Conservation (phyloP, 148 eudicot species). For the Pharnaceum exiguum region DNA sequence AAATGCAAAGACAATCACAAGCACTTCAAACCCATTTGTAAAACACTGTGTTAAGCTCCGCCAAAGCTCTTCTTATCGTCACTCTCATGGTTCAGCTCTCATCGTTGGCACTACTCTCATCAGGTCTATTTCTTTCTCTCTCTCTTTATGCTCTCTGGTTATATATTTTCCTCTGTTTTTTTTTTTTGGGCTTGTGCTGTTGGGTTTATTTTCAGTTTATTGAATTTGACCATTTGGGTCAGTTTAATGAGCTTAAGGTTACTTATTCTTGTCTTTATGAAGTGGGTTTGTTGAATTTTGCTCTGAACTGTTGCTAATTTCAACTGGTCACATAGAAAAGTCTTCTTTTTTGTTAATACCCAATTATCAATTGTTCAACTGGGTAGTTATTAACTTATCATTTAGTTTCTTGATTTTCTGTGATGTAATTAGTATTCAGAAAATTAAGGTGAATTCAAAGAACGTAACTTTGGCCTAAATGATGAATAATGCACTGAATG, state of each 20-base stretch:
- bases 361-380: too few species aligned
- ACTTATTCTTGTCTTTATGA: background rate
- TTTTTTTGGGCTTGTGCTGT: background rate
- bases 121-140: constrained; percentile 31
- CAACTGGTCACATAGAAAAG: too few species aligned
- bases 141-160: background rate
- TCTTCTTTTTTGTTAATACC: too few species aligned
- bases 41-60: constrained; percentile 93
- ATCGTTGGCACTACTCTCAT: constrained; percentile 69
- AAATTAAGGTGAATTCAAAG: too few species aligned
- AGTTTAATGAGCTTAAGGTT: background rate
- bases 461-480: too few species aligned
- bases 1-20: constrained; percentile 49
- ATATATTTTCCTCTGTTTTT: background rate
- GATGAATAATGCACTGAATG: background rate
- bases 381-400: too few species aligned
- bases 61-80: constrained; percentile 80
- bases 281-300: constrained; percentile 8
- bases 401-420: too few species aligned
- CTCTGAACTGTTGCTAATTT: too few species aligned
- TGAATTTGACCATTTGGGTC: background rate
- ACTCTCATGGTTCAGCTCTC: constrained; percentile 57
- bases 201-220: background rate
- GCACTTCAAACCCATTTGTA: constrained; percentile 82
- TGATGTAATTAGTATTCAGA: too few species aligned